phyloP scores from a whole-genome alignment of 306 rosid genomes.

The Prunus armeniaca region DNA sequence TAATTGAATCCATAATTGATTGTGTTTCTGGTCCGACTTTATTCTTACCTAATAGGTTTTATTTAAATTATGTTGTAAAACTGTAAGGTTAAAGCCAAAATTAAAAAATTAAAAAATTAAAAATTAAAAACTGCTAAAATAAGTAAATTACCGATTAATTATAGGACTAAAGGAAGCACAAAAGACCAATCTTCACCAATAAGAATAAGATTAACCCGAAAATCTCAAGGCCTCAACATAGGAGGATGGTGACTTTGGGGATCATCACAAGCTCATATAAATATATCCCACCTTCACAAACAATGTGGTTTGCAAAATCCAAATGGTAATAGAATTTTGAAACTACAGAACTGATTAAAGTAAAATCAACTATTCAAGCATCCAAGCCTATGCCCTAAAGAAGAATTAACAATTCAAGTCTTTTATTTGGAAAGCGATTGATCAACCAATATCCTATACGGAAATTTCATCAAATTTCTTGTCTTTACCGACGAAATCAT shows the following conservation, averaged over 20 bases:
- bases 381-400: neutral
- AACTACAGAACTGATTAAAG: neutral
- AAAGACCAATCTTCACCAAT: neutral
- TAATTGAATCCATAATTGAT: too few relatives aligned
- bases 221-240: neutral
- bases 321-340: neutral
- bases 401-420: neutral
- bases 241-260: neutral
- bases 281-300: neutral
- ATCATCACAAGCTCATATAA: slow-evolving; percentile 3
- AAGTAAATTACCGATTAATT: neutral
- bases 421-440: neutral
- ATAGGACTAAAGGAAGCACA: neutral
- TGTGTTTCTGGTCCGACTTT: too few relatives aligned
- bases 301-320: neutral
- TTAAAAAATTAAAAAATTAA: neutral
- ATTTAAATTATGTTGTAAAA: neutral
- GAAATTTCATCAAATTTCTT: neutral
- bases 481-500: neutral
- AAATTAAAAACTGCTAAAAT: neutral
- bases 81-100: neutral
- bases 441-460: neutral
- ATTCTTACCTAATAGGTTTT: too few relatives aligned
- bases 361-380: neutral
- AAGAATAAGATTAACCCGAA: neutral